These are phyloP conservation scores for Ophiostoma australiae DNA, from an alignment of 2,329 filamentous ascomycete genomes.

Conservation along the genomic window DNA sequence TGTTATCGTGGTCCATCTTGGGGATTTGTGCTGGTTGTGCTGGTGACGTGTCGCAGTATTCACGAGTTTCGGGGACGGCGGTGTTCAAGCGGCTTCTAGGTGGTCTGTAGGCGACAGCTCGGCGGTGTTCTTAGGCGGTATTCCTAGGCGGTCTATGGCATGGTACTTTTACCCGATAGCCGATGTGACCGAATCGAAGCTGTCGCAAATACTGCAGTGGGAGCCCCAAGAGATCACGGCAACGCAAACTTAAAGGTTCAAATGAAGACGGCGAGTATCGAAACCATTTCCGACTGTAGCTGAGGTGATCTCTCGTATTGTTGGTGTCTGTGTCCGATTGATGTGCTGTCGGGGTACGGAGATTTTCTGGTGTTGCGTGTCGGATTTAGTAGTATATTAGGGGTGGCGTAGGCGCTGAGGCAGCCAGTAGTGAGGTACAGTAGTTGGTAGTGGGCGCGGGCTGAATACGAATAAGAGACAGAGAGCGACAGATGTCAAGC, in stretches of 20 bases:
- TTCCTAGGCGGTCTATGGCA: neutral
- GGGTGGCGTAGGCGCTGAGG: slow-evolving; percentile 14
- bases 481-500: neutral
- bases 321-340: neutral
- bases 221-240: neutral
- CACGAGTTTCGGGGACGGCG: slow-evolving; percentile 5
- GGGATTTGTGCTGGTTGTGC: neutral
- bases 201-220: neutral
- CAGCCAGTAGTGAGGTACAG: neutral
- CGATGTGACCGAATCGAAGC: neutral
- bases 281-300: neutral
- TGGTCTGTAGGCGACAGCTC: neutral
- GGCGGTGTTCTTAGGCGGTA: neutral
- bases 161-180: slow-evolving; percentile 3
- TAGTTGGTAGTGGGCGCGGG: neutral
- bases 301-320: neutral
- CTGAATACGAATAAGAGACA: neutral
- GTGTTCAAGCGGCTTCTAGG: neutral
- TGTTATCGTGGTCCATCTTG: slow-evolving; percentile 20
- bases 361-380: slow-evolving; percentile 9
- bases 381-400: slow-evolving; percentile 17
- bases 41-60: neutral
- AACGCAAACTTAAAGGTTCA: neutral
- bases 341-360: neutral
- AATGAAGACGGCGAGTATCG: neutral